Conservation (phyloP, 1,284 basidiomycete genomes). For the Melampsora americana region DNA sequence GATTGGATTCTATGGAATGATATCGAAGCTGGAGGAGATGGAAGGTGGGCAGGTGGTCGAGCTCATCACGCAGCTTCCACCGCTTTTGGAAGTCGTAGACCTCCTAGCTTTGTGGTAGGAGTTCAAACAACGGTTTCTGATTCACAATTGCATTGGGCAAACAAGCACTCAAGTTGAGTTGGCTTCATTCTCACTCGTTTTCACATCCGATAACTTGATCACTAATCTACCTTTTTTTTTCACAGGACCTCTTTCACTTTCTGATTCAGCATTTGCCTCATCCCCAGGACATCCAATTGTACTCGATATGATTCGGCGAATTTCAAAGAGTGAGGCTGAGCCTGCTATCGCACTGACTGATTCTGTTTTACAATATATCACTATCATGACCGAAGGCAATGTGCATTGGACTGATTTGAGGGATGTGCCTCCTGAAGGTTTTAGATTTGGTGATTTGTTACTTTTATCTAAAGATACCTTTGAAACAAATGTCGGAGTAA, state of each 20-base stretch:
- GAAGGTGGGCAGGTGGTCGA: constrained; percentile 2
- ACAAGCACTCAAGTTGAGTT: constrained; percentile 1
- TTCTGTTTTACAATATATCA: constrained; percentile 1
- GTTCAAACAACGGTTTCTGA: constrained; percentile 3
- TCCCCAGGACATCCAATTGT: not conserved
- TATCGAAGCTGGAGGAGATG: not conserved
- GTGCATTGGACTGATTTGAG: constrained; percentile 4
- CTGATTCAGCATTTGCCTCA: not conserved
- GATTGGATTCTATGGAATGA: not conserved
- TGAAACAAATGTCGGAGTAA: not conserved
- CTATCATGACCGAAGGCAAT: not conserved
- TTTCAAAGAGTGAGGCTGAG: not conserved
- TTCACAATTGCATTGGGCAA: not conserved
- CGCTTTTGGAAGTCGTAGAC: not conserved
- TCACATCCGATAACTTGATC: not conserved
- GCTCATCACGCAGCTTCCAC: not conserved
- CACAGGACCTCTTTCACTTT: not conserved
- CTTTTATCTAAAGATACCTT: not conserved
- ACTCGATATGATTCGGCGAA: not conserved
- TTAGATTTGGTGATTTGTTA: constrained; percentile 7
- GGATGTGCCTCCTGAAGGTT: not conserved
- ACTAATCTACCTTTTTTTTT: not conserved
- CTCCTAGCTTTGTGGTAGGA: constrained; percentile 6
- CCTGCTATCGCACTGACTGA: not conserved
- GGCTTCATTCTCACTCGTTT: not conserved